phyloP scores from a whole-genome alignment of 176 grass and related monocot genomes.

The Aegilops bicornis region DNA sequence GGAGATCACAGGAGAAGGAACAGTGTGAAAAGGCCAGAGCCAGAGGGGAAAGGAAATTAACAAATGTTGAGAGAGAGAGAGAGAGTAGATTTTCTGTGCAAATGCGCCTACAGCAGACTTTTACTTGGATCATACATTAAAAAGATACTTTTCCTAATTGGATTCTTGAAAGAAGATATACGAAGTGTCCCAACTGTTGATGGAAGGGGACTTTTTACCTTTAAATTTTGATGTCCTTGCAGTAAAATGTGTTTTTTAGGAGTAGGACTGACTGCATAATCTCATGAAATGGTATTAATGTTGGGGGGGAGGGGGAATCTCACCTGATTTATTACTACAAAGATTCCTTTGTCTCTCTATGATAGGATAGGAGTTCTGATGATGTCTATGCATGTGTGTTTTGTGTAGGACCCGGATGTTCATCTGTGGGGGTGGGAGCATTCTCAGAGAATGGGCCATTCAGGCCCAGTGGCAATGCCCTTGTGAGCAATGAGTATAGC shows the following conservation, averaged over 20 bases:
- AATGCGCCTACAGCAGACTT: neutral
- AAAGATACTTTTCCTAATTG: neutral
- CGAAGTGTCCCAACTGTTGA: neutral
- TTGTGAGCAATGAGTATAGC: conserved; percentile 80
- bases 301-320: neutral
- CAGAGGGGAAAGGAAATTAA: neutral
- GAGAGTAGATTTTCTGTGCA: conserved; percentile 12
- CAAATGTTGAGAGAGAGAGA: neutral
- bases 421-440: conserved; percentile 93
- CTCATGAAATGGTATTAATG: neutral
- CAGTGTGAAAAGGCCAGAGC: neutral
- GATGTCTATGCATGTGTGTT: neutral
- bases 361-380: conserved; percentile 13
- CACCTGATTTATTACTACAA: conserved; percentile 8
- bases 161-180: neutral
- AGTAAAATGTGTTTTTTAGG: neutral
- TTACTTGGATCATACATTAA: neutral
- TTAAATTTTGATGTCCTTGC: neutral
- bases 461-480: conserved; percentile 68
- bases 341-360: neutral
- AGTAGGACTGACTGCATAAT: neutral
- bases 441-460: conserved; percentile 97
- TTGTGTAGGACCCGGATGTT: conserved; percentile 88
- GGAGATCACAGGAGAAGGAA: neutral
- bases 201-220: neutral